Evolutionary conservation across 805 yeast species (phyloP).

Genomic region (Metschnikowia lachancei): DNA sequence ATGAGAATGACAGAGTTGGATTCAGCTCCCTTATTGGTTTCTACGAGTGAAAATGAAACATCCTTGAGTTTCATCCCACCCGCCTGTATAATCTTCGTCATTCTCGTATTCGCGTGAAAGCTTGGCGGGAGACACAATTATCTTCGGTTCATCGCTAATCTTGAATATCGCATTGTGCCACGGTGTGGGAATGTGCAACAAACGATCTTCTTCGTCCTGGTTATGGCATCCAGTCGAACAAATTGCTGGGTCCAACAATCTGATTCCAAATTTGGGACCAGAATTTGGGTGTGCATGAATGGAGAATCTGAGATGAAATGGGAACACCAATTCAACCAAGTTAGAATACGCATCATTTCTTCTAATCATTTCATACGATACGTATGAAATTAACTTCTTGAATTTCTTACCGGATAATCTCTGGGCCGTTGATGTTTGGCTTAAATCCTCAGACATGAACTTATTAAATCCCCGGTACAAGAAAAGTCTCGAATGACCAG

Average conservation of each 20-base stretch:
- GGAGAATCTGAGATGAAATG: slow-evolving; percentile 57
- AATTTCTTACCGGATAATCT: slow-evolving; percentile 44
- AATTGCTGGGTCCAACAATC: slow-evolving; percentile 40
- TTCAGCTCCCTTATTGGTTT: neutral
- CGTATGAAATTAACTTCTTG: slow-evolving; percentile 49
- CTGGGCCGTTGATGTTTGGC: slow-evolving; percentile 38
- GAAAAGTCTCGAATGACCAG: slow-evolving; percentile 48
- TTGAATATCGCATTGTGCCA: slow-evolving; percentile 59
- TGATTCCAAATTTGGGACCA: slow-evolving; percentile 61
- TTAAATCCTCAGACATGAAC: slow-evolving; percentile 59
- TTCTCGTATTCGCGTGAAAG: slow-evolving; percentile 14
- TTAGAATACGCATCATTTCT: slow-evolving; percentile 66
- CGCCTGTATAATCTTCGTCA: slow-evolving; percentile 17
- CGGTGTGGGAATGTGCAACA: slow-evolving; percentile 63
- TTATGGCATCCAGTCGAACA: slow-evolving; percentile 49
- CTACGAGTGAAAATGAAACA: slow-evolving; percentile 14
- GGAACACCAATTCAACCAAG: slow-evolving; percentile 56
- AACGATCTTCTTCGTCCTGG: slow-evolving; percentile 40
- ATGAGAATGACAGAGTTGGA: neutral
- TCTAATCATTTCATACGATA: slow-evolving; percentile 61
- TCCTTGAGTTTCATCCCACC: slow-evolving; percentile 17
- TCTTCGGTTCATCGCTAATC: slow-evolving; percentile 34
- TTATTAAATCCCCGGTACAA: slow-evolving; percentile 57
- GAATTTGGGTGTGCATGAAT: slow-evolving; percentile 59
- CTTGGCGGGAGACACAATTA: slow-evolving; percentile 17